Conservation (phyloP, 2,329 filamentous ascomycete genomes). For the Daldinia sp. region DNA sequence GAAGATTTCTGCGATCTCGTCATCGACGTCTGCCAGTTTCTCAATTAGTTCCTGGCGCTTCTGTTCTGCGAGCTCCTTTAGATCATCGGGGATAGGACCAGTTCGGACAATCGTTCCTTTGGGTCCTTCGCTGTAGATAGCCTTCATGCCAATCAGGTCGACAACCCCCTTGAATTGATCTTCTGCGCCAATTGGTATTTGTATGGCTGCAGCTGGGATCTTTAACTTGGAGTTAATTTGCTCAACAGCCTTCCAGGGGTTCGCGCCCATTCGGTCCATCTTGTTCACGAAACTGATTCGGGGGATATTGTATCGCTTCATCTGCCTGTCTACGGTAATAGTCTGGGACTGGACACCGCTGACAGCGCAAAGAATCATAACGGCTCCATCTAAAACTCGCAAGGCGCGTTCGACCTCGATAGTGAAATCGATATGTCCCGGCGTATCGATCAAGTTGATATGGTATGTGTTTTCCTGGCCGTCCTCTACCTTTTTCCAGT, state of each 20-base stretch:
- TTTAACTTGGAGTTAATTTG: constrained; percentile 98
- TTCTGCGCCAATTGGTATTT: constrained; percentile 92
- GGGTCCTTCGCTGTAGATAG: constrained; percentile 89
- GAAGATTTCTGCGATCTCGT: constrained; percentile 96
- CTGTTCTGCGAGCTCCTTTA: constrained; percentile 79
- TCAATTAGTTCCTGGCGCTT: constrained; percentile 88
- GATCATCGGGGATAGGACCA: constrained; percentile 82
- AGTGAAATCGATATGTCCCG: constrained; percentile 98
- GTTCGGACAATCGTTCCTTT: constrained; percentile 80
- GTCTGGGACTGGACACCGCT: constrained; percentile 98
- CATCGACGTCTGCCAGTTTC: constrained; percentile 95
- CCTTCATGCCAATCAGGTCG: constrained; percentile 90
- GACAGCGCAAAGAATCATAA: constrained; percentile 98
- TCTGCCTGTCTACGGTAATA: constrained; percentile 97
- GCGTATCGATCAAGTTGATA: constrained; percentile 98
- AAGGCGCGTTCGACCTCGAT: constrained; percentile 97
- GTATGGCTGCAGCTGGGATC: constrained; percentile 89
- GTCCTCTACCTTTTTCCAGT: constrained; percentile 89
- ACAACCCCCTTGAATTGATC: constrained; percentile 93
- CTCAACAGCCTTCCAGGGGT: constrained; percentile 96
- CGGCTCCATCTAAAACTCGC: constrained; percentile 92
- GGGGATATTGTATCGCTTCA: constrained; percentile 97
- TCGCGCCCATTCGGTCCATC: constrained; percentile 99
- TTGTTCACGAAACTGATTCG: constrained; percentile 98
- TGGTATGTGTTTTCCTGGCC: constrained; percentile 92